phyloP scores from a whole-genome alignment of 306 rosid species.

The Vachellia pachyceras region DNA sequence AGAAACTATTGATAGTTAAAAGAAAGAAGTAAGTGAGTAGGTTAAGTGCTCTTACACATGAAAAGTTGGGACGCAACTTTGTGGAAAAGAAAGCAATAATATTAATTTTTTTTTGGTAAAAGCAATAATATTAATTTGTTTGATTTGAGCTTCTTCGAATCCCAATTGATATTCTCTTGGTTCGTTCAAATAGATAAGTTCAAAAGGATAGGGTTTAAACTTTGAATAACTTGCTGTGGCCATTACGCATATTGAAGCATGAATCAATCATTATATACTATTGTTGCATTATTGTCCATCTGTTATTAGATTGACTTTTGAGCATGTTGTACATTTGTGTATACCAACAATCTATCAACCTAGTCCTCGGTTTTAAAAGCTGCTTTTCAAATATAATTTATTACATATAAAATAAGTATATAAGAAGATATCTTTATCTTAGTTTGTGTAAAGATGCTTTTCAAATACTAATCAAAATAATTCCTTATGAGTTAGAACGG shows the following conservation, averaged over 20 bases:
- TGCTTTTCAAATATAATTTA: no score
- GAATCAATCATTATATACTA: background rate
- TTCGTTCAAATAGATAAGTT: background rate
- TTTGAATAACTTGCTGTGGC: background rate
- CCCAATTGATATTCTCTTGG: background rate
- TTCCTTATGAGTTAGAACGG: no score
- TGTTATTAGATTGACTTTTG: background rate
- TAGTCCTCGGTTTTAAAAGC: no score
- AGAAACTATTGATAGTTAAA: background rate
- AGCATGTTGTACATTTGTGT: background rate
- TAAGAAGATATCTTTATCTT: no score
- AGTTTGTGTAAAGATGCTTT: no score
- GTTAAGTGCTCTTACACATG: constrained; percentile 5
- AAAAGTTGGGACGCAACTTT: constrained; percentile 35
- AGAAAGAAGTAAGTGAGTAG: constrained; percentile 20
- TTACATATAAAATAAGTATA: no score
- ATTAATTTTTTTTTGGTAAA: no score
- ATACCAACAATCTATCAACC: background rate
- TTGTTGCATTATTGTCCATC: background rate
- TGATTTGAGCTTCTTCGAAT: constrained; percentile 21
- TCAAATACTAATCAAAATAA: no score
- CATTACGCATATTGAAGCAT: background rate
- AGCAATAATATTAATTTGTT: background rate
- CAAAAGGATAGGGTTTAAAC: background rate
- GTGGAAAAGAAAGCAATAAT: constrained; percentile 23